Evolutionary conservation across 2,329 filamentous ascomycete species (phyloP).

Genomic region (Epichloe sylvatica): DNA sequence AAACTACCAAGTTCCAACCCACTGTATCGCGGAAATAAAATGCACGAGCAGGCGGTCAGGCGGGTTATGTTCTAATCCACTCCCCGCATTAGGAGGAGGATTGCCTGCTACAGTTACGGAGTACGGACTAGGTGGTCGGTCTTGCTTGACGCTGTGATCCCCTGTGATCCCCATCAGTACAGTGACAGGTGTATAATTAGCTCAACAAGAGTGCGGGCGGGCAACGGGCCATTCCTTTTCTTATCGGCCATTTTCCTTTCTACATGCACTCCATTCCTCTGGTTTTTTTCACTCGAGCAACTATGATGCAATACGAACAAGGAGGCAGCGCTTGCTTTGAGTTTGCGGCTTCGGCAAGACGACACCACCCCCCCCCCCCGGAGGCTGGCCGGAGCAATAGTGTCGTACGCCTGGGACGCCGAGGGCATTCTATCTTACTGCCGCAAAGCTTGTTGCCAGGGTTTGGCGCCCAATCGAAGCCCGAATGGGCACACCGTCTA

Average conservation of each 20-base stretch:
- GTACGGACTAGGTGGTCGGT: background rate
- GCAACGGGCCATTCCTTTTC: constrained; percentile 2
- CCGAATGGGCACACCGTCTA: constrained; percentile 9
- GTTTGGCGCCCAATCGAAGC: constrained; percentile 23
- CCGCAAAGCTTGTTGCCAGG: constrained; percentile 10
- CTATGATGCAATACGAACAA: background rate
- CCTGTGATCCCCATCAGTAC: background rate
- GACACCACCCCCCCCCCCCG: background rate
- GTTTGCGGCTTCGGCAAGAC: too few relatives aligned
- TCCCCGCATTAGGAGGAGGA: background rate
- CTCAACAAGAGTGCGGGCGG: background rate
- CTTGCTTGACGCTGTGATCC: background rate
- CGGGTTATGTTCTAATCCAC: background rate
- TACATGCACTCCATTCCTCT: background rate
- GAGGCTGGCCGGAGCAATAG: background rate
- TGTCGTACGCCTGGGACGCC: background rate
- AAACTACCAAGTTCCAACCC: background rate
- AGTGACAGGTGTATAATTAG: background rate
- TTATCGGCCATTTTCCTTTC: background rate
- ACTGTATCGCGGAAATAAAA: background rate
- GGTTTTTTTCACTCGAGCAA: background rate
- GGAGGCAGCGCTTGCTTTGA: too few relatives aligned
- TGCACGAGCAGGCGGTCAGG: background rate
- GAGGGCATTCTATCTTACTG: background rate
- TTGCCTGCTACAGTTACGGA: background rate